A percentile compares a stretch with the other conserved stretches of the same genome.
Conservation (phyloP, 441 rosid species). For the Adansonia grandidieri region DNA sequence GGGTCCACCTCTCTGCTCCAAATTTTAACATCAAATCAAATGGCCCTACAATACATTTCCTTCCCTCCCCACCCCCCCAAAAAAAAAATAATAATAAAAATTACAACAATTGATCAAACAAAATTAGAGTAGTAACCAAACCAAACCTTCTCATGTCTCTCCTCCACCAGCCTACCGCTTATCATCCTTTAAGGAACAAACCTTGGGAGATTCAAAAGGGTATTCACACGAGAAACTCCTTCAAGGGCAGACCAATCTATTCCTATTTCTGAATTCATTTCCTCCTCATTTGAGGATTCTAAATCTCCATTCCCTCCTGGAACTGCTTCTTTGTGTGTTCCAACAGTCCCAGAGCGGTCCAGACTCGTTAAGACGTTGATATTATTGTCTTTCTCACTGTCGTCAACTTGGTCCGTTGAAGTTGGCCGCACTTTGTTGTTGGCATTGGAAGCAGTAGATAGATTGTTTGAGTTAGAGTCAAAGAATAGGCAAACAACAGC, state of each 20-base stretch:
- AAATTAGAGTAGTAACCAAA: no score
- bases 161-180: conserved; percentile 37
- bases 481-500: conserved; percentile 94
- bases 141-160: not conserved
- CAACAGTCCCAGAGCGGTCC: conserved; percentile 44
- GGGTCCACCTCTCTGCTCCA: conserved; percentile 54
- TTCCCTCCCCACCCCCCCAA: no score
- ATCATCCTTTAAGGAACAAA: conserved; percentile 51
- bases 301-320: conserved; percentile 45
- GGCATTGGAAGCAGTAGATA: conserved; percentile 54
- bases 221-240: conserved; percentile 93
- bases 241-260: conserved; percentile 88
- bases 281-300: conserved; percentile 51
- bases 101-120: no score
- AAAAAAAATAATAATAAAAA: no score
- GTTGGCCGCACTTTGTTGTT: conserved; percentile 48
- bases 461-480: conserved; percentile 42
- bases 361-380: conserved; percentile 37
- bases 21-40: conserved; percentile 29
- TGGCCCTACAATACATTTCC: no score
- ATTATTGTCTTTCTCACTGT: conserved; percentile 40
- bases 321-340: conserved; percentile 45
- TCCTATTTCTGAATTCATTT: conserved; percentile 44
- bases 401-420: conserved; percentile 34
- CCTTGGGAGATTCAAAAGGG: conserved; percentile 80